phyloP scores from a whole-genome alignment of 2,329 filamentous ascomycete genomes.

The Cladosporium sphaerospermum region DNA sequence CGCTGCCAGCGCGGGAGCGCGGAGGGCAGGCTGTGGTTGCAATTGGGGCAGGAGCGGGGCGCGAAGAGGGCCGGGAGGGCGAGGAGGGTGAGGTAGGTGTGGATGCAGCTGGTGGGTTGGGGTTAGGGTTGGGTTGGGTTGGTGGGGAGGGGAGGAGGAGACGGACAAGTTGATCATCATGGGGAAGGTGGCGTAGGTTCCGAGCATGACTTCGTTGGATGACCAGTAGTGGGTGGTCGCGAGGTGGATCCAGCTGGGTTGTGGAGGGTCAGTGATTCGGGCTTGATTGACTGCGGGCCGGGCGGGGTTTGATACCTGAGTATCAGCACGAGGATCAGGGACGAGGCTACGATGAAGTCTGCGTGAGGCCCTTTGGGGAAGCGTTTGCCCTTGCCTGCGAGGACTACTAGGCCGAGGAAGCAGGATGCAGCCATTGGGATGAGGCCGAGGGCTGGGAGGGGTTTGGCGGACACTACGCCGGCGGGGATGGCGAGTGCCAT shows the following conservation, averaged over 20 bases:
- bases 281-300: no score
- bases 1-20: constrained; percentile 1
- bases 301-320: background rate
- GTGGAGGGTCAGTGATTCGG: background rate
- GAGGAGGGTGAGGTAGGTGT: constrained; percentile 16
- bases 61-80: constrained; percentile 6
- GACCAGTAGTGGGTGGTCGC: background rate
- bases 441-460: constrained; percentile 13
- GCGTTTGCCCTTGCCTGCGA: constrained; percentile 1
- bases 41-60: constrained; percentile 15
- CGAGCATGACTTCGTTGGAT: constrained; percentile 11
- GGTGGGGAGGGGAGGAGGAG: background rate
- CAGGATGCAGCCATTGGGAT: constrained; percentile 18
- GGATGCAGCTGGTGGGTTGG: constrained; percentile 13
- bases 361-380: background rate
- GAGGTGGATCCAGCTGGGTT: constrained; percentile 1
- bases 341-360: background rate
- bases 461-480: constrained; percentile 12
- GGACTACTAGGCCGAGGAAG: constrained; percentile 8
- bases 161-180: constrained; percentile 19
- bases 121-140: background rate
- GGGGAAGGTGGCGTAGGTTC: constrained; percentile 16
- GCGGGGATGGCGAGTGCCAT: constrained; percentile 17
- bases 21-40: constrained; percentile 9
- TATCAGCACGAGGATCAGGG: background rate